Percentiles rank a stretch among this genome's conserved stretches.
These are phyloP conservation scores for Neoboletus magnificus DNA, from an alignment of 768 basidiomycete species.

Conservation along the genomic window DNA sequence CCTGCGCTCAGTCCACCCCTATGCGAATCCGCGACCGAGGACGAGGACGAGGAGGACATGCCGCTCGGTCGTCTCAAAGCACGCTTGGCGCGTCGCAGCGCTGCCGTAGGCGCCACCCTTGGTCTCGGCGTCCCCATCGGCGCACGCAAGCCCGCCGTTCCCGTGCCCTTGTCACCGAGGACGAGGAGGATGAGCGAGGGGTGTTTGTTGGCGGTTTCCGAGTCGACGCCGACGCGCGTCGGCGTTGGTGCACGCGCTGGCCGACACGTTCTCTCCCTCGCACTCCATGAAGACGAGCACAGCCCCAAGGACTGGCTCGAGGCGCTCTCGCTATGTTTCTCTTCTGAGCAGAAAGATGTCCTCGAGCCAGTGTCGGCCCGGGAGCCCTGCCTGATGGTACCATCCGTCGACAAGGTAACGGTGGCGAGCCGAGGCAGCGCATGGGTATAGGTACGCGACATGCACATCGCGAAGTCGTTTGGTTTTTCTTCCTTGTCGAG, in stretches of 20 bases:
- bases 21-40: conserved; percentile 1
- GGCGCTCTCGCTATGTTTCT: conserved; percentile 13
- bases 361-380: not conserved
- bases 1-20: conserved; percentile 19
- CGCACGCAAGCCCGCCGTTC: not conserved
- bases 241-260: not conserved
- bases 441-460: not conserved
- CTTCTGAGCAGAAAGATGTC: not conserved
- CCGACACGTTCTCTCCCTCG: conserved; percentile 7
- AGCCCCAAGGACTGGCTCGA: conserved; percentile 18
- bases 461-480: not conserved
- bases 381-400: too few relatives aligned
- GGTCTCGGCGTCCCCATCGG: not conserved
- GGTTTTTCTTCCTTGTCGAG: not conserved
- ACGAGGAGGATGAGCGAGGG: conserved; percentile 19
- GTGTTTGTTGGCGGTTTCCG: conserved; percentile 13
- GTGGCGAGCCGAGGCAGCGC: not conserved
- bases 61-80: conserved; percentile 12
- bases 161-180: conserved; percentile 1
- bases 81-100: conserved; percentile 3
- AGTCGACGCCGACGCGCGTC: conserved; percentile 18
- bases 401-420: not conserved
- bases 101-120: not conserved
- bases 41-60: conserved; percentile 14
- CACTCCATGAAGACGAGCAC: conserved; percentile 1